Base-by-base conservation (phyloP, 495 filamentous ascomycete species). In the Penicillium pulvis region DNA sequence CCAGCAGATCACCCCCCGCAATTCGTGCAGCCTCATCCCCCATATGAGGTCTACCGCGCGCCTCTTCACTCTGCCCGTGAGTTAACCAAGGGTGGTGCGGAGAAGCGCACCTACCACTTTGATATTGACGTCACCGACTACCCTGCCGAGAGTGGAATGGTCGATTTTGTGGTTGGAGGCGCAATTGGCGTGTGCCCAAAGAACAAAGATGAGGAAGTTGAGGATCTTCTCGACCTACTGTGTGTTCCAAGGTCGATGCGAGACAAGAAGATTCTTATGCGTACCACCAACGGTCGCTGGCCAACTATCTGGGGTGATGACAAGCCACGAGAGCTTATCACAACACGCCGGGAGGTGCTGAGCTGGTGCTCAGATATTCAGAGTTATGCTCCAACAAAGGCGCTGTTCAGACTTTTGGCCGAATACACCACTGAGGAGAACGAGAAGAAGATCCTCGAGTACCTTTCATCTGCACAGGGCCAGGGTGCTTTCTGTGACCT, bases 251-350 rank as follows among this genome's bases (percentile, higher is more conserved):
- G 81, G 33, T 87, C 83, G 56, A 81, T 94, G 53, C 86, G 93
- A 42, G 90, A 96, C 67, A 92, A 89, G 73, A 87, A 87, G 16
- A 81, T 97, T 23, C 75, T 86, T 14, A 74, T 98, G 41, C 83
- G 85, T 63, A 98, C 94, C 3, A 83, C 79, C 23, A 82, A 79
- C 35, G 95, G 95, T 16, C 81, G 94, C 9, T 98, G 94, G 94
- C 94, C 94, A 2, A 98, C 94, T 10, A 94, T 98, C 46, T 98
- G 95, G 94, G 93, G 93, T 20, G 89, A 94, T n/a, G 93, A 97
- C 30, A 66, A 90, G 65, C 71, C 93, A 2, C 82, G 95, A 42
- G 86, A 93, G 62, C 73, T 98, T 20, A 80, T 90, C 49, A 97
- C 93, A 2, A 97, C 93, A 1, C 85, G 94, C 14, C 81, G 94